Percentiles rank a stretch among this genome's conserved stretches.
phyloP scores from a whole-genome alignment of 495 filamentous ascomycete species.

The Neurospora cerealis region DNA sequence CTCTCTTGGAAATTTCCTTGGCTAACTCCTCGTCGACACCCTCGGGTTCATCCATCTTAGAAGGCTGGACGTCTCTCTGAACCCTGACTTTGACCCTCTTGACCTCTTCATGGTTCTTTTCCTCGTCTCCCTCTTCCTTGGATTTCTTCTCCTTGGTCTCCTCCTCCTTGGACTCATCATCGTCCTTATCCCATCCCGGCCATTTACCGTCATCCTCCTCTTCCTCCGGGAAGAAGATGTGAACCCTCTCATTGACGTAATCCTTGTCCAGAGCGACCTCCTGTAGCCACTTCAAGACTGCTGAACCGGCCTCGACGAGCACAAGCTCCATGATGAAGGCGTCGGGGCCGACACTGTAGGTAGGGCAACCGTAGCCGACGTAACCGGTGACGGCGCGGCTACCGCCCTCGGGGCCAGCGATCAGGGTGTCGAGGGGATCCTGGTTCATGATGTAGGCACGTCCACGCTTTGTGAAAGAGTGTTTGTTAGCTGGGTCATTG shows the following conservation, averaged over 20 bases:
- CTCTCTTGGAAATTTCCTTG: not conserved
- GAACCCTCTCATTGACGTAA: not conserved
- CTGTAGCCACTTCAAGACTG: slow-evolving; percentile 35
- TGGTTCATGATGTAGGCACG: slow-evolving; percentile 51
- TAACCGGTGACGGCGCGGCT: slow-evolving; percentile 12
- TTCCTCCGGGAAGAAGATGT: slow-evolving; percentile 2
- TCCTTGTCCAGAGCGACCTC: slow-evolving; percentile 25
- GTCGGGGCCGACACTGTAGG: slow-evolving; percentile 33
- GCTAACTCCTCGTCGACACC: not conserved
- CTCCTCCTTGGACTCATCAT: not conserved
- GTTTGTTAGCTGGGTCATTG: not conserved
- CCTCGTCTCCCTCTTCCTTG: not conserved
- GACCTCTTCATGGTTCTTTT: not conserved
- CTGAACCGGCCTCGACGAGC: slow-evolving; percentile 22
- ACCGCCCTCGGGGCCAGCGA: slow-evolving; percentile 37
- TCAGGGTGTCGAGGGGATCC: slow-evolving; percentile 34
- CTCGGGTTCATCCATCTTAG: not conserved
- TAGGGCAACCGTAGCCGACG: slow-evolving; percentile 33
- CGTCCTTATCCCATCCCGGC: not conserved
- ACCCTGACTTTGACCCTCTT: not conserved
- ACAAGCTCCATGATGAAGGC: slow-evolving; percentile 25
- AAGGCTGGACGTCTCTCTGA: not conserved
- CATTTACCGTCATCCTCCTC: slow-evolving; percentile 1
- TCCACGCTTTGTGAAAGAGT: slow-evolving; percentile 31
- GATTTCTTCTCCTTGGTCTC: not conserved